Percentiles rank a stretch among this genome's conserved stretches.
Conservation (phyloP, 140 eudicot species). For the Cichorium intybus region DNA sequence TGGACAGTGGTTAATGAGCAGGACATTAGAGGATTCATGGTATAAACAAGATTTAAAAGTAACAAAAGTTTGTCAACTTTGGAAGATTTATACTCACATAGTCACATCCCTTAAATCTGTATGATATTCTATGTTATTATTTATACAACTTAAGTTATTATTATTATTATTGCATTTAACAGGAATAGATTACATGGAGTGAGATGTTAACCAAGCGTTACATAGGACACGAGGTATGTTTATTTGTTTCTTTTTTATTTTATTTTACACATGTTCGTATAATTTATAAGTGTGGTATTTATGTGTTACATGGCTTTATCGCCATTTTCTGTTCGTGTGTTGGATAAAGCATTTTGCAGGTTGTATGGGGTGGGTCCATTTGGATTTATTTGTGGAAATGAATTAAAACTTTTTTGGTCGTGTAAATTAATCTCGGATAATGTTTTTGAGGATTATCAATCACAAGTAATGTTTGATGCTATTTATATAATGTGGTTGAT, state of each 20-base stretch:
- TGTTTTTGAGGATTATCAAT: constrained; percentile 68
- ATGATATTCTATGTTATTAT: neutral
- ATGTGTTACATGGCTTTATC: constrained; percentile 72
- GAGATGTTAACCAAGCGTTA: constrained; percentile 60
- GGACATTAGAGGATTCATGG: constrained; percentile 47
- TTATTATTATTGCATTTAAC: constrained; percentile 3
- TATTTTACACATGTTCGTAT: neutral
- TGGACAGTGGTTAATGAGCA: constrained; percentile 71
- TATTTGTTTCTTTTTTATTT: neutral
- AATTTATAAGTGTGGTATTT: neutral
- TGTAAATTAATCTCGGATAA: constrained; percentile 51
- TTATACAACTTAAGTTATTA: neutral
- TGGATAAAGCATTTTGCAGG: constrained; percentile 65
- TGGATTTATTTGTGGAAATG: constrained; percentile 45
- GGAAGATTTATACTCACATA: constrained; percentile 52
- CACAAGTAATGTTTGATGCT: constrained; percentile 68
- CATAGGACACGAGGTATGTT: constrained; percentile 74
- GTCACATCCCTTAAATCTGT: too few relatives aligned
- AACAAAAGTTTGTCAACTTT: constrained; percentile 42
- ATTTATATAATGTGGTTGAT: constrained; percentile 69
- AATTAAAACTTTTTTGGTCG: constrained; percentile 47
- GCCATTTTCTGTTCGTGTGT: constrained; percentile 68
- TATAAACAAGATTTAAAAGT: constrained; percentile 34
- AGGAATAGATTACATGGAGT: constrained; percentile 83
- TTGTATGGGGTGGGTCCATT: constrained; percentile 13